Conservation (phyloP, 805 yeast genomes). For the Candida stauntonica region DNA sequence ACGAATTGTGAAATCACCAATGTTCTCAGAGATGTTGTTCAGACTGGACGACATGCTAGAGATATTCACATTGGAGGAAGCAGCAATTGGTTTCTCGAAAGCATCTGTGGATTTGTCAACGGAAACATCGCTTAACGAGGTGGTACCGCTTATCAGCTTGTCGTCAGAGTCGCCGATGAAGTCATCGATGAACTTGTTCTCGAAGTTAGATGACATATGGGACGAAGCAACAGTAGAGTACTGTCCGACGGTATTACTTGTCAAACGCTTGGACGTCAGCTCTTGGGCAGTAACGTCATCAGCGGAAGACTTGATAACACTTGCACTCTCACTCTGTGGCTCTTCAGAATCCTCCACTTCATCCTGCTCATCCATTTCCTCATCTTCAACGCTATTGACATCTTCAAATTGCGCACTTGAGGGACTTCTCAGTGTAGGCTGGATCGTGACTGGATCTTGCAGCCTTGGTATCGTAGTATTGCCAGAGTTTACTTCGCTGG, state of each 20-base stretch:
- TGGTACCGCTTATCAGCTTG: slow-evolving; percentile 8
- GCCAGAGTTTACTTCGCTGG: not conserved
- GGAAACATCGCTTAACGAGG: slow-evolving; percentile 4
- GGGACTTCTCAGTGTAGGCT: slow-evolving; percentile 7
- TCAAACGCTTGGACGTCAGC: not conserved
- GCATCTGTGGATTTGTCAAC: slow-evolving; percentile 10
- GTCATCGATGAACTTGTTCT: slow-evolving; percentile 24
- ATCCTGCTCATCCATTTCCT: slow-evolving; percentile 1
- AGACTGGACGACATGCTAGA: slow-evolving; percentile 21
- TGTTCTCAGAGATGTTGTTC: slow-evolving; percentile 20
- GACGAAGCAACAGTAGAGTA: slow-evolving; percentile 15
- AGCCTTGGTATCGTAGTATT: slow-evolving; percentile 2
- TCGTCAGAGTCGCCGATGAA: slow-evolving; percentile 22
- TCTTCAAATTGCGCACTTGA: not conserved
- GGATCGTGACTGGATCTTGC: slow-evolving; percentile 12
- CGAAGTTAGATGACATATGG: slow-evolving; percentile 23
- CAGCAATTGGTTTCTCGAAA: slow-evolving; percentile 26
- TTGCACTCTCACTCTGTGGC: not conserved
- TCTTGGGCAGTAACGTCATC: slow-evolving; percentile 14
- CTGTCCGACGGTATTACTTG: not conserved
- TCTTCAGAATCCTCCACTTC: slow-evolving; percentile 2
- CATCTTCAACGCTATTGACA: slow-evolving; percentile 1
- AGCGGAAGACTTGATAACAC: slow-evolving; percentile 9
- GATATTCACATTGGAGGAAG: slow-evolving; percentile 27
- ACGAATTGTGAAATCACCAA: slow-evolving; percentile 24